phyloP scores from a whole-genome alignment of 352 stramenopile genomes.

The Globisporangium iwayamae region DNA sequence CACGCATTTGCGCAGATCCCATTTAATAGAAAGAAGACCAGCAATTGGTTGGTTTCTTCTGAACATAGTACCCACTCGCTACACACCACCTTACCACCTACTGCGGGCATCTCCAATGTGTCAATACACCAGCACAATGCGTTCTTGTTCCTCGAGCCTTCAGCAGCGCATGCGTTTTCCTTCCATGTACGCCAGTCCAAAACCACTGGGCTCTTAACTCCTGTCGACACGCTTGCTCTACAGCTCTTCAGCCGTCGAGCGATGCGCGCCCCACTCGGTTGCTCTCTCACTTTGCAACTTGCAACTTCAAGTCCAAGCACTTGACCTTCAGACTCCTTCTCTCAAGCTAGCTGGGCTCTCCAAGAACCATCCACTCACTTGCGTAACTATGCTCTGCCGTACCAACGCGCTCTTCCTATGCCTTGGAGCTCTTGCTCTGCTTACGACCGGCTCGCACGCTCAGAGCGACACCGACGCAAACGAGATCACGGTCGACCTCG shows the following conservation, averaged over 20 bases:
- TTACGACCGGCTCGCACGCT: neutral
- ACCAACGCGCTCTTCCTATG: neutral
- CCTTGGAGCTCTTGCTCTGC: conserved; percentile 2
- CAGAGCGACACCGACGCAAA: neutral
- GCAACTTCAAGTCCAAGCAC: conserved; percentile 6
- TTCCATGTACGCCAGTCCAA: neutral
- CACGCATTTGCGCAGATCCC: no score
- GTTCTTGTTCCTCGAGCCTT: neutral
- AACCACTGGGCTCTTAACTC: neutral
- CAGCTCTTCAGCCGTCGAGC: neutral
- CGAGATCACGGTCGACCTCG: neutral
- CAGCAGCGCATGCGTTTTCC: neutral
- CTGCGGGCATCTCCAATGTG: no score
- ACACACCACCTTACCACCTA: no score
- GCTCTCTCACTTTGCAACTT: conserved; percentile 4
- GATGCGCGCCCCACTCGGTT: neutral
- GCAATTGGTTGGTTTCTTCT: no score
- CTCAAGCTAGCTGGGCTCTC: no score
- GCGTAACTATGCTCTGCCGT: neutral
- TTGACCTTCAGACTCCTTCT: neutral
- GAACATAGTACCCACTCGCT: no score
- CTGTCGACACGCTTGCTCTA: neutral
- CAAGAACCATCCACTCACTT: no score
- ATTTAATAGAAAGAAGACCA: no score
- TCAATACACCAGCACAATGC: neutral